These are phyloP conservation scores for Arabidopsis suecica DNA, from an alignment of 345 rosid species.

Conservation along the genomic window DNA sequence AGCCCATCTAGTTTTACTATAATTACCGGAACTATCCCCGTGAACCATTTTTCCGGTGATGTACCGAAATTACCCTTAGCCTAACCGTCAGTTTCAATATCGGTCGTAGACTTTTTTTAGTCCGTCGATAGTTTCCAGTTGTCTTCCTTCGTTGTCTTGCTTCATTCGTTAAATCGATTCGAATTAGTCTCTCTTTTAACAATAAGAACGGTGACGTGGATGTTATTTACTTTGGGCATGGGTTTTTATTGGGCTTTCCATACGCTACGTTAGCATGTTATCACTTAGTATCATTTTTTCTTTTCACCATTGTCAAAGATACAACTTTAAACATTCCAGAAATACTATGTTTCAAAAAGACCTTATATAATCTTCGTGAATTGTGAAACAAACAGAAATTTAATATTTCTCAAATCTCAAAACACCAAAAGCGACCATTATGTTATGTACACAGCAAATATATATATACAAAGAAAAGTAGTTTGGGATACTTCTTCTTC, in stretches of 20 bases:
- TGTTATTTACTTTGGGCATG: background rate
- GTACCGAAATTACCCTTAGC: conserved; percentile 40
- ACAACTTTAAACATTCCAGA: background rate
- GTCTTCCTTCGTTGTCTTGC: conserved; percentile 1
- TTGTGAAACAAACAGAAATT: background rate
- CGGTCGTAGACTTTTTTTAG: conserved; percentile 18
- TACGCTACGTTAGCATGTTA: background rate
- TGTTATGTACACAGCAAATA: conserved; percentile 1
- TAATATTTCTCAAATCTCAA: background rate
- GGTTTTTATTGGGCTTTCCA: background rate
- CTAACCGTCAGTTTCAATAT: conserved; percentile 21
- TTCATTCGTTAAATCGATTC: conserved; percentile 15
- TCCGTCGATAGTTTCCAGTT: conserved; percentile 25
- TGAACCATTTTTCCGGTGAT: conserved; percentile 36
- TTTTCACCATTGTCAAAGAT: background rate
- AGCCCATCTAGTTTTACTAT: conserved; percentile 42
- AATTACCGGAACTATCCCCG: conserved; percentile 42
- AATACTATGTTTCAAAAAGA: background rate
- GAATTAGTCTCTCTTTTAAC: background rate
- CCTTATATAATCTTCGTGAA: background rate
- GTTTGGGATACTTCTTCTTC: background rate
- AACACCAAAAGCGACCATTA: background rate
- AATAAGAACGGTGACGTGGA: conserved; percentile 12
- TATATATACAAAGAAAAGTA: background rate
- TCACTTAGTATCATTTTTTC: background rate